Evolutionary conservation across 106 monocot species (phyloP), one percentile per base, ranked within the genome.

Genomic region (Acorus calamus): DNA sequence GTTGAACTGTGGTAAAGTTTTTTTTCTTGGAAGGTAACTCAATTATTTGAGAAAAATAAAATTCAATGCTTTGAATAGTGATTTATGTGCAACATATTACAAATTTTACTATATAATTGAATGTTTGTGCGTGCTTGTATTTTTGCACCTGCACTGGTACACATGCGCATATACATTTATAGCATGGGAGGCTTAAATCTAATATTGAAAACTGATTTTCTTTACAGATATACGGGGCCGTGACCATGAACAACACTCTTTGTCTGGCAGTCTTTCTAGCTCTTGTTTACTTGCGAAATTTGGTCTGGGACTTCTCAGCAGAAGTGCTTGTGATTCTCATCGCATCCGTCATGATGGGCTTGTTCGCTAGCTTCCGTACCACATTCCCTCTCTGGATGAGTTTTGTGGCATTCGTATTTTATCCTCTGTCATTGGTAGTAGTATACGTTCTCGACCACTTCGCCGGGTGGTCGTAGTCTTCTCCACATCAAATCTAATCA

Each of bases 161-260:
- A 28, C 28, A 28, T 1, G 28, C 28, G 1, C 28, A 28, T 28
- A 28, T 0, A 28, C 28, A 28, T 28, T 28, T 28, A 28, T 28
- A 28, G 28, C 28, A 28, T 28, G 28, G 28, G 28, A 28, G 28
- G 28, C 28, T 28, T 28, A 28, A 28, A 28, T 28, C 28, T 28
- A 28, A 28, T 28, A 28, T 28, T 28, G 28, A 28, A 28, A 28
- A 28, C 28, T 28, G 28, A 28, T 28, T 28, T 28, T 28, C 28
- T 28, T 28, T 69, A 80, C 76, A 92, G 94, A 76, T 96, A 14
- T 96, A 94, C 56, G 94, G 94, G 52, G 94, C 82, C 5, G 90
- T 81, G 46, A 90, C 94, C 3, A 96, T 96, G 94, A 96, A 96
- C 74, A 96, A 90, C 80, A 90, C 82, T 12, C 82, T 96, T 11